Conservation (phyloP, 768 basidiomycete genomes). For the Amanita brunnescens region DNA sequence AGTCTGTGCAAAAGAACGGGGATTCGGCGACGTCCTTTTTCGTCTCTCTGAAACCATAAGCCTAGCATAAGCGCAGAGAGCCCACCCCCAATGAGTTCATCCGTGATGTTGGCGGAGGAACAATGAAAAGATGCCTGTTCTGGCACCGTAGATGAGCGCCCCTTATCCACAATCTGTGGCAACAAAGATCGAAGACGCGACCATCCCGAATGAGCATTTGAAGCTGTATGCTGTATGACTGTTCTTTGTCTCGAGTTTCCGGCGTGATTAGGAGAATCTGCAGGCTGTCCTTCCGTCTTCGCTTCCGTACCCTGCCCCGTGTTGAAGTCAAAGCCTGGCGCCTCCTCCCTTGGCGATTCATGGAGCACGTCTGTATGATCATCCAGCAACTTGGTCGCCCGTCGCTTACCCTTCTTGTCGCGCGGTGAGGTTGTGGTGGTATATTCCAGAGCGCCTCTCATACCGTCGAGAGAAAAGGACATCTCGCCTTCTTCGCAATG, state of each 20-base stretch:
- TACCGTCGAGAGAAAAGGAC: constrained; percentile 30
- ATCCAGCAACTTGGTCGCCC: constrained; percentile 38
- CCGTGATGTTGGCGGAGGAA: constrained; percentile 63
- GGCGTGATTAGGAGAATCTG: constrained; percentile 7
- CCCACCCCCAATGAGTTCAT: constrained; percentile 75
- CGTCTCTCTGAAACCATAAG: constrained; percentile 83
- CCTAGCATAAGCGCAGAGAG: constrained; percentile 71
- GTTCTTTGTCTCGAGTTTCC: constrained; percentile 9
- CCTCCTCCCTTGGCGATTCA: constrained; percentile 43
- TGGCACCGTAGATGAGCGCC: constrained; percentile 19
- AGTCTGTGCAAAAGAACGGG: constrained; percentile 72
- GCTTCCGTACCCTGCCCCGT: not conserved
- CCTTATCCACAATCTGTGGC: constrained; percentile 40
- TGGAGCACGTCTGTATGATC: constrained; percentile 47
- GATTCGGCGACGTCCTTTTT: constrained; percentile 74
- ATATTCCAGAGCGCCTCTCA: constrained; percentile 57
- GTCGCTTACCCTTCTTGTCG: constrained; percentile 49
- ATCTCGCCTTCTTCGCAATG: constrained; percentile 26
- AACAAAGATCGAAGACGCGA: constrained; percentile 55
- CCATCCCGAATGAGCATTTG: no score
- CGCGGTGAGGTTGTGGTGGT: constrained; percentile 26
- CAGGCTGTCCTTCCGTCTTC: not conserved
- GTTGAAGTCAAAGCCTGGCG: constrained; percentile 25
- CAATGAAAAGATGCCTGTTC: constrained; percentile 30
- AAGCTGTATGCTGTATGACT: constrained; percentile 23